Evolutionary conservation across 1,284 basidiomycete genomes (phyloP), one percentile per base, ranked within the genome.

Genomic region (Malassezia psittaci): DNA sequence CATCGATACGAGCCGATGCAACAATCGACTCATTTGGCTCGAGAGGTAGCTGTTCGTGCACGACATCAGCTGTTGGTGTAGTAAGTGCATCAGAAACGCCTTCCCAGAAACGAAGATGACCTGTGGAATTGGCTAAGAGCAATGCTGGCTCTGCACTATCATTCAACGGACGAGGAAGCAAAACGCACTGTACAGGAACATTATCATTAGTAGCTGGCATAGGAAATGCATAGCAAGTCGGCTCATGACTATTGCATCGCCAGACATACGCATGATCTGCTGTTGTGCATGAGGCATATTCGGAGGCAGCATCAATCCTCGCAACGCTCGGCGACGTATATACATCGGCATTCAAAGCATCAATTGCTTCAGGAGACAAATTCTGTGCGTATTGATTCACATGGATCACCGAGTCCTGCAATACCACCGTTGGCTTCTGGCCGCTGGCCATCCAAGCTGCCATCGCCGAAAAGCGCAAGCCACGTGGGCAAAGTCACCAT

Each of bases 121-220:
- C 55, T 4, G 32, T 10, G 9, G 21, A 33, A n/a, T 40, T 43
- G 39, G 41, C 44, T 15, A 57, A 42, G 32, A 57, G 33, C 18
- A 57, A 16, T 3, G 55, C 50, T 7, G 55, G 51, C 55, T 57
- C 55, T 35, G 50, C 55, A 13, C 24, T 48, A 1, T 51, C 45
- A 38, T 52, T 52, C 35, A 57, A 24, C 21, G 55, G 55, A 12
- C 55, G 55, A 15, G 55, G 50, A 5, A 57, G 51, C 18, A 57
- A 19, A 12, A 41, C 13, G 35, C 38, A 43, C 36, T 33, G 36
- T 21, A 49, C 44, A 33, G 46, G 36, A 2, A 16, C 16, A 5
- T 13, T 10, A 15, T 29, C 21, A 13, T 10, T 19, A 32, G 36
- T 15, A 3, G 15, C 16, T 5, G 37, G 36, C 21, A 48, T 45